Evolutionary conservation across 345 rosid species (phyloP).

Genomic region (Zanthoxylum bungeanum): DNA sequence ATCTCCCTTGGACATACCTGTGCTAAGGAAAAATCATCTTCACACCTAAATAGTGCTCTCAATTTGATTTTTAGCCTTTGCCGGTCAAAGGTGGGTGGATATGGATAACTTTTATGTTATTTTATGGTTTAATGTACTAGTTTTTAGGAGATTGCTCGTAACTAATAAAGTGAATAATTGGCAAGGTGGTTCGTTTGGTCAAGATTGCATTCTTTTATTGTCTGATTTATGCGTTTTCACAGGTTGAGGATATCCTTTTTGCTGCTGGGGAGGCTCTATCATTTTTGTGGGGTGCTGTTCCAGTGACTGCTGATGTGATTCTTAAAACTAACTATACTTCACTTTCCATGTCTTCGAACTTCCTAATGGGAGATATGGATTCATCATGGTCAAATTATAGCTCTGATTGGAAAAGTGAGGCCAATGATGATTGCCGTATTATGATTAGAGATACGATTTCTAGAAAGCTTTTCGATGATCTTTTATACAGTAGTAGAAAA

Average conservation of each 20-base stretch:
- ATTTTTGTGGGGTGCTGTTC: slow-evolving; percentile 91
- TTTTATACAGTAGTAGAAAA: slow-evolving; percentile 80
- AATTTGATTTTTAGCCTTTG: slow-evolving; percentile 79
- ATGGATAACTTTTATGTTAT: background rate
- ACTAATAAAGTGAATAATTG: background rate
- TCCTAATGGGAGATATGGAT: slow-evolving; percentile 71
- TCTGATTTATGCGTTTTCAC: slow-evolving; percentile 25
- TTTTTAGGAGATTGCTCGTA: background rate
- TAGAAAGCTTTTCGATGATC: slow-evolving; percentile 77
- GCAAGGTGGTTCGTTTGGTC: slow-evolving; percentile 6
- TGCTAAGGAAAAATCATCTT: slow-evolving; percentile 64
- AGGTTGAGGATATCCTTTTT: slow-evolving; percentile 96
- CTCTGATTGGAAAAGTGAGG: slow-evolving; percentile 41
- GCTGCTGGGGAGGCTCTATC: slow-evolving; percentile 96
- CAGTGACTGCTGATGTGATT: slow-evolving; percentile 83
- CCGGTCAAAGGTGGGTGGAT: slow-evolving; percentile 89
- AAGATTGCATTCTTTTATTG: background rate
- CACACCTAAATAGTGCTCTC: slow-evolving; percentile 58
- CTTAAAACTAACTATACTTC: slow-evolving; percentile 85
- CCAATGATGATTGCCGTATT: slow-evolving; percentile 43
- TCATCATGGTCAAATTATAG: slow-evolving; percentile 39
- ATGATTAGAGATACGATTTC: slow-evolving; percentile 59
- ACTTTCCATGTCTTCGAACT: slow-evolving; percentile 82
- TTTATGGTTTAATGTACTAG: background rate
- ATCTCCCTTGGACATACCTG: slow-evolving; percentile 85